Conservation (phyloP, 2,329 filamentous ascomycete species). For the Curvularia lunata region DNA sequence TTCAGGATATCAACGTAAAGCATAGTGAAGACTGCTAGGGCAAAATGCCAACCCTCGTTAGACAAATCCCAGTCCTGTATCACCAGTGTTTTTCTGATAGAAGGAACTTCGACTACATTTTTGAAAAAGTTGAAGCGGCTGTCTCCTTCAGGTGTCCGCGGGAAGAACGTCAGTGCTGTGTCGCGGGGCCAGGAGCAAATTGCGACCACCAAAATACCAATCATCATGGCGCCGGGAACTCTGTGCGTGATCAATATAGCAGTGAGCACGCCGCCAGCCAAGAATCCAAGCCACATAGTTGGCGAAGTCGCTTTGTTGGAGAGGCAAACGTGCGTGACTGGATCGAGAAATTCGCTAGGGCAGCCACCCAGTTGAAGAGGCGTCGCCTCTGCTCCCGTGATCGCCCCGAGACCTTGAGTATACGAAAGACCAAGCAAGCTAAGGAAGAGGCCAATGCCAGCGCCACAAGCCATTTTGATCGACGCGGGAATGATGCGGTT, state of each 20-base stretch:
- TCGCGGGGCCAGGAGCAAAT: conserved; percentile 86
- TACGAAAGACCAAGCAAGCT: conserved; percentile 81
- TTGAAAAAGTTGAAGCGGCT: conserved; percentile 84
- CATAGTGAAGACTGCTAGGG: conserved; percentile 84
- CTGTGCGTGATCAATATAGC: conserved; percentile 83
- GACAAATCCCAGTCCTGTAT: conserved; percentile 77
- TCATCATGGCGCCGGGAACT: conserved; percentile 83
- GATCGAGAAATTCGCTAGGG: conserved; percentile 55
- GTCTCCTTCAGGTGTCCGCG: conserved; percentile 71
- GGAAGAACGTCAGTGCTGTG: conserved; percentile 80
- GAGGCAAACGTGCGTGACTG: conserved; percentile 62
- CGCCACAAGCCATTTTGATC: conserved; percentile 90
- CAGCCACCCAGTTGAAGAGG: conserved; percentile 81
- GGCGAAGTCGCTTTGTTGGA: conserved; percentile 79
- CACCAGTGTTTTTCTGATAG: conserved; percentile 71
- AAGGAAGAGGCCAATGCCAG: conserved; percentile 86
- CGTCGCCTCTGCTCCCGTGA: conserved; percentile 70
- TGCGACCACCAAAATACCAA: conserved; percentile 80
- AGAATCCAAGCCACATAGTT: conserved; percentile 86
- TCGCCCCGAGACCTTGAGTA: conserved; percentile 78
- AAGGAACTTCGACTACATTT: conserved; percentile 81
- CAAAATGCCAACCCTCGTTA: conserved; percentile 75
- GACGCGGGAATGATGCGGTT: conserved; percentile 69
- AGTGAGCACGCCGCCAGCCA: conserved; percentile 81
- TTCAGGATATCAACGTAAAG: conserved; percentile 90